phyloP scores from a whole-genome alignment of 495 filamentous ascomycete species.

The Thozetella sp. region DNA sequence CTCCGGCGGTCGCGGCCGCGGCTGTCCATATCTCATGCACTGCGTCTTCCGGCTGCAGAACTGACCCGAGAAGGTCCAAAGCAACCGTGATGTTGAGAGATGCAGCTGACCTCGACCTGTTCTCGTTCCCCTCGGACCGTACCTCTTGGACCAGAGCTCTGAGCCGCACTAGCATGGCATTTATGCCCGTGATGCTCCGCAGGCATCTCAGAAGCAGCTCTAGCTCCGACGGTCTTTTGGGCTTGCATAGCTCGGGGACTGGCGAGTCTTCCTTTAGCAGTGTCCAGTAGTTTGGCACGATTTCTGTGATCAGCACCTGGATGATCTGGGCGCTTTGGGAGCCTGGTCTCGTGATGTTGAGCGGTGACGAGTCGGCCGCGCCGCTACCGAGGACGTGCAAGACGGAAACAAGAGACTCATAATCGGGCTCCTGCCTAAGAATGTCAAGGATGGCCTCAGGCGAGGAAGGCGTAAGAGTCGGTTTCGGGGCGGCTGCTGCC shows the following conservation, averaged over 20 bases:
- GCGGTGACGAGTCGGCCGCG: constrained; percentile 27
- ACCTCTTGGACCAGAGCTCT: constrained; percentile 48
- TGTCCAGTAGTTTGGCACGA: constrained; percentile 80
- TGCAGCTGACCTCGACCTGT: constrained; percentile 30
- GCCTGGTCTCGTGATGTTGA: constrained; percentile 64
- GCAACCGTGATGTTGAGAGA: constrained; percentile 38
- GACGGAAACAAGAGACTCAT: constrained; percentile 52
- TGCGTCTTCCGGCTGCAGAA: constrained; percentile 59
- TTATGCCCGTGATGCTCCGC: constrained; percentile 71
- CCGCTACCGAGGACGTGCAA: constrained; percentile 55
- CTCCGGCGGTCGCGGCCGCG: constrained; percentile 11
- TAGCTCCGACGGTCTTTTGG: constrained; percentile 20
- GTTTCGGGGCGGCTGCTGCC: constrained; percentile 14
- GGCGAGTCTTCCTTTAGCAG: constrained; percentile 48
- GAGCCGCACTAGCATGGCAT: constrained; percentile 65
- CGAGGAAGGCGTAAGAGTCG: constrained; percentile 23
- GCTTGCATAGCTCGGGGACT: constrained; percentile 14
- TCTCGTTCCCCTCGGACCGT: constrained; percentile 29
- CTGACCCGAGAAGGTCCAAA: constrained; percentile 44
- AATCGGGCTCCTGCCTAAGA: constrained; percentile 66
- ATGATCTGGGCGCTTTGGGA: constrained; percentile 71
- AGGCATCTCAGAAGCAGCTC: constrained; percentile 66
- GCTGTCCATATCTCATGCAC: constrained; percentile 53
- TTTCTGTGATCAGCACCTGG: constrained; percentile 66
- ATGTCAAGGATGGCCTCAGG: constrained; percentile 62